These are phyloP conservation scores for Kockovaella imperatae DNA, from an alignment of 768 basidiomycete species.

Conservation along the genomic window DNA sequence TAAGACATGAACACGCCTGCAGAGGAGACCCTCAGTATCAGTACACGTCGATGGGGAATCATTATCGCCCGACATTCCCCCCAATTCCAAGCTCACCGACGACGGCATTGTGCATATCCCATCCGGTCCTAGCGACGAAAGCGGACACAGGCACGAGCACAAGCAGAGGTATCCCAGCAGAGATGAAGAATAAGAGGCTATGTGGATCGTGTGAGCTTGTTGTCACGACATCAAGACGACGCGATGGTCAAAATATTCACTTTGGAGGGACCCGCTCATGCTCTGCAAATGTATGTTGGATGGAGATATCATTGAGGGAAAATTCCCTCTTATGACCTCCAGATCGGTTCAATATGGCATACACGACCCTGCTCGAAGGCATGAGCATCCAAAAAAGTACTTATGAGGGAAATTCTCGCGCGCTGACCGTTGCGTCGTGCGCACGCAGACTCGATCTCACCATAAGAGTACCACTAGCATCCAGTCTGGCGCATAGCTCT, in stretches of 20 bases:
- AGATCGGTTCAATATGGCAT: constrained; percentile 31
- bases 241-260: constrained; percentile 11
- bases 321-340: constrained; percentile 42
- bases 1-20: constrained; percentile 62
- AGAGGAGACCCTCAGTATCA: neutral
- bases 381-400: neutral
- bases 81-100: constrained; percentile 17
- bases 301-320: constrained; percentile 39
- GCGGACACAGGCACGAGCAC: constrained; percentile 64
- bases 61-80: neutral
- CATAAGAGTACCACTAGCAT: constrained; percentile 32
- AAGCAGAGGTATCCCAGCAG: constrained; percentile 59
- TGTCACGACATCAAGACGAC: neutral
- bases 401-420: neutral
- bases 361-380: constrained; percentile 23
- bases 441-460: constrained; percentile 16
- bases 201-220: neutral
- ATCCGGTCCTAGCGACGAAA: constrained; percentile 68
- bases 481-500: constrained; percentile 39
- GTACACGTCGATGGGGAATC: neutral
- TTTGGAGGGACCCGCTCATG: constrained; percentile 37
- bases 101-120: constrained; percentile 74
- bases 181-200: constrained; percentile 46
- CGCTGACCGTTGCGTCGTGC: neutral
- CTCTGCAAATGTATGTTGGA: constrained; percentile 38